These are phyloP conservation scores for Neurospora sp. DNA, from an alignment of 2,329 filamentous ascomycete species.

Conservation along the genomic window DNA sequence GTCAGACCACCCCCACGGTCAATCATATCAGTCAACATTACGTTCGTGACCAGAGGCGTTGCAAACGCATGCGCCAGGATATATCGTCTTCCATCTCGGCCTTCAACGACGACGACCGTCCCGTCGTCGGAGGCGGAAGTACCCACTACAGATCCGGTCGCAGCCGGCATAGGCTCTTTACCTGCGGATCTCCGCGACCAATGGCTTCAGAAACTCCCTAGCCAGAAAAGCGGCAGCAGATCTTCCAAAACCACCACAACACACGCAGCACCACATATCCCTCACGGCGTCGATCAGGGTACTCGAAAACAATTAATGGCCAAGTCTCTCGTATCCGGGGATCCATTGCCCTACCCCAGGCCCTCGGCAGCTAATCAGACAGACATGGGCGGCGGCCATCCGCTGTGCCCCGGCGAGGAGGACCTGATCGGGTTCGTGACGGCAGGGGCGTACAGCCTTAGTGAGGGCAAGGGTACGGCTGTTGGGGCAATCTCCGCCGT, in stretches of 20 bases:
- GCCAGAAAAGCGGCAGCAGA: conserved; percentile 15
- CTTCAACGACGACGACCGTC: conserved; percentile 8
- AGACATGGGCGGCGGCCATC: conserved; percentile 38
- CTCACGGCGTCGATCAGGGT: conserved; percentile 14
- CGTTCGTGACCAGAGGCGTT: conserved; percentile 59
- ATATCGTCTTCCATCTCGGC: conserved; percentile 64
- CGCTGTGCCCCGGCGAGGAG: conserved; percentile 58
- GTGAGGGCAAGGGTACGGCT: conserved; percentile 64
- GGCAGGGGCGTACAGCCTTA: conserved; percentile 72
- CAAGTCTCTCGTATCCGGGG: conserved; percentile 35
- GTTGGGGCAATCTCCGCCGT: conserved; percentile 60
- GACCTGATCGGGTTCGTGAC: conserved; percentile 89
- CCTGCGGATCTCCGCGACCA: conserved; percentile 48
- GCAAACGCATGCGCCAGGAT: conserved; percentile 66
- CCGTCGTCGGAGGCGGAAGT: conserved; percentile 32
- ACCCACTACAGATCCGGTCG: conserved; percentile 31
- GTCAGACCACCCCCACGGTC: conserved; percentile 26
- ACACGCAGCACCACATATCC: conserved; percentile 21
- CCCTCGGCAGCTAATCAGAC: conserved; percentile 23
- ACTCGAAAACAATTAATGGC: conserved; percentile 24
- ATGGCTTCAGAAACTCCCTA: conserved; percentile 49
- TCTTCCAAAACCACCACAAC: conserved; percentile 8
- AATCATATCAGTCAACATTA: conserved; percentile 55
- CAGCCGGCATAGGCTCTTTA: conserved; percentile 17
- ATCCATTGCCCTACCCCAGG: conserved; percentile 25